phyloP scores from a whole-genome alignment of 768 basidiomycete species.

The Rubroboletus pulcherrimus region DNA sequence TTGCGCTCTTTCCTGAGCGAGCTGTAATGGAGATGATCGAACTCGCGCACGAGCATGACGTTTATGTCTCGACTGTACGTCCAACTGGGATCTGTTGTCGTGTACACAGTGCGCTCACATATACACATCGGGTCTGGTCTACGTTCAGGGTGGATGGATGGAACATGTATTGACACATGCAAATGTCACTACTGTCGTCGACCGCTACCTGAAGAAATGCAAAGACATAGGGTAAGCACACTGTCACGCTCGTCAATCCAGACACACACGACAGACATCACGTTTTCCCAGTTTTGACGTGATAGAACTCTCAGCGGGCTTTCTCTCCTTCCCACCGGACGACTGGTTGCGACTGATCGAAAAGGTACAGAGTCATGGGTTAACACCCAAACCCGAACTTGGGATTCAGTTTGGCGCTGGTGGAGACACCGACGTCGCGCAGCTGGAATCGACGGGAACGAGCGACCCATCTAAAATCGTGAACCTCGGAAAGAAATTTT shows the following conservation, averaged over 20 bases:
- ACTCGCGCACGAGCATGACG: constrained; percentile 37
- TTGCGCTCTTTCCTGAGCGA: constrained; percentile 41
- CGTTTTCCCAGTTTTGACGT: constrained; percentile 37
- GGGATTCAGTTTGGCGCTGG: constrained; percentile 47
- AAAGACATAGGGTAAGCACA: constrained; percentile 8
- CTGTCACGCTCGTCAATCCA: background rate
- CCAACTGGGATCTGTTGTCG: background rate
- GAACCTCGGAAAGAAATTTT: constrained; percentile 37
- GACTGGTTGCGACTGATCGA: constrained; percentile 42
- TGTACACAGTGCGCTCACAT: background rate
- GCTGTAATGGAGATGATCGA: constrained; percentile 37
- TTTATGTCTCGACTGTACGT: constrained; percentile 43
- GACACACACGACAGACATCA: background rate
- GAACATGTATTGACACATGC: constrained; percentile 13
- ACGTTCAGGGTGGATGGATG: constrained; percentile 13
- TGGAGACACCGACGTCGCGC: constrained; percentile 37
- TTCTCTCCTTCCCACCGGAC: constrained; percentile 43
- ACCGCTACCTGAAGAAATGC: constrained; percentile 15
- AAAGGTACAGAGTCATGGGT: constrained; percentile 35
- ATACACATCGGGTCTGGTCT: background rate
- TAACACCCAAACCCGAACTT: constrained; percentile 45
- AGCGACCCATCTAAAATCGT: constrained; percentile 26
- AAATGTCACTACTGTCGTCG: constrained; percentile 2
- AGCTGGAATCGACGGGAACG: constrained; percentile 38
- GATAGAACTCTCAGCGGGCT: constrained; percentile 42